Base-by-base conservation (phyloP, 331 rosid genomes). In the Rhamnella rubrinervis region DNA sequence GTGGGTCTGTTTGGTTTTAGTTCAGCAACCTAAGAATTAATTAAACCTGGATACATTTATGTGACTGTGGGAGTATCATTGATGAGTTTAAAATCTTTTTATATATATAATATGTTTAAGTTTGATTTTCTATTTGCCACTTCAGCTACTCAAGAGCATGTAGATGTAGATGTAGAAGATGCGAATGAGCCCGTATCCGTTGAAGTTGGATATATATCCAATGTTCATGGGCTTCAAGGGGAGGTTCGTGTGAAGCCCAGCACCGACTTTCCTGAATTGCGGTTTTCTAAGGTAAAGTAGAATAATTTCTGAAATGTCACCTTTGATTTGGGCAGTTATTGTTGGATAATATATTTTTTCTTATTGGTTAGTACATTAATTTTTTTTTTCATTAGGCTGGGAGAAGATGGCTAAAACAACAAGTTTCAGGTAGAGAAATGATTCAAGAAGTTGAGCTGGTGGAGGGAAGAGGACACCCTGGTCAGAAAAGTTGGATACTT, bases 391-490 rank as follows among this genome's bases (percentile, higher is more conserved):
- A 37, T 71, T 59, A 93, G 98, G 96, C 96, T 70, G 97, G 98
- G 50, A 89, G 68, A 77, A 89, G 96, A 83, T 93, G 96, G 96
- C 70, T 91, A 83, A 89, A 79, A 82, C 95, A 86, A 52, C 85
- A 58, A 61, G 71, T 73, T 76, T 77, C 38, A 20, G 89, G 91
- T 21, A 78, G 44, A 58, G 95, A 93, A 71, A 76, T 21, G 17
- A 62, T 91, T 74, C 81, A 66, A 63, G 86, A 88, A 74, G 79
- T 93, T 71, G 91, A 88, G 73, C 84, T 93, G 40, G 95, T 82
- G 66, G 91, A 87, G 78, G 98, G 97, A 71, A 89, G 95, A 81
- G 95, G 87, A 50, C 91, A 93, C 65, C 79, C 88, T 71, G 97
- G 92, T 56, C 87, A 77, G 76, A 87, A 87, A 79, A 80, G 85